Conservation (phyloP, 768 basidiomycete genomes). For the Hydnum rufescens region DNA sequence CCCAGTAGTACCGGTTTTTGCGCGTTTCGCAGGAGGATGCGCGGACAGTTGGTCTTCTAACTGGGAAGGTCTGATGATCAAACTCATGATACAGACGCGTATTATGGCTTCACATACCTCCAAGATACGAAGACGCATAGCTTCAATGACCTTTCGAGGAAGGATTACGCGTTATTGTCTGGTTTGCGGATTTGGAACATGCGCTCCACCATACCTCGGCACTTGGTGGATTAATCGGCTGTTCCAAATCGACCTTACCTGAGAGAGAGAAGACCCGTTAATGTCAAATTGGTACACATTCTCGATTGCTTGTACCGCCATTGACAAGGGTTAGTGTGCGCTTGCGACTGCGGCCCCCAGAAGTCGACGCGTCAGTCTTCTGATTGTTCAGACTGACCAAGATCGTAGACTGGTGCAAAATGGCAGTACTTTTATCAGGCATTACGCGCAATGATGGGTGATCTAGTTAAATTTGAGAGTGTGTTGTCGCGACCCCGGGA, state of each 20-base stretch:
- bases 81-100: background rate
- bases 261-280: background rate
- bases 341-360: too few relatives aligned
- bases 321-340: background rate
- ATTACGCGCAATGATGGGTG: too few relatives aligned
- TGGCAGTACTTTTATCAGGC: too few relatives aligned
- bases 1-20: background rate
- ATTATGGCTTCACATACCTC: constrained; percentile 1
- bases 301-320: background rate
- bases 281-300: background rate
- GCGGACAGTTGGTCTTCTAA: constrained; percentile 3
- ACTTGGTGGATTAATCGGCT: background rate
- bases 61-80: background rate
- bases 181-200: background rate
- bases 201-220: background rate
- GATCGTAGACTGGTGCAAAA: too few relatives aligned
- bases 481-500: too few relatives aligned
- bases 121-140: constrained; percentile 2
- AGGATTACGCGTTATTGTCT: background rate
- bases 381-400: too few relatives aligned
- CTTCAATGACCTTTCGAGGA: constrained; percentile 1
- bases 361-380: too few relatives aligned
- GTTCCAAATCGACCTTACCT: background rate
- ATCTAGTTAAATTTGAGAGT: too few relatives aligned
- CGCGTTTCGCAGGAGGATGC: constrained; percentile 1